Evolutionary conservation across 169 alveolate genomes (phyloP), one percentile per base, ranked within the genome.

Genomic region (Babesia divergens): DNA sequence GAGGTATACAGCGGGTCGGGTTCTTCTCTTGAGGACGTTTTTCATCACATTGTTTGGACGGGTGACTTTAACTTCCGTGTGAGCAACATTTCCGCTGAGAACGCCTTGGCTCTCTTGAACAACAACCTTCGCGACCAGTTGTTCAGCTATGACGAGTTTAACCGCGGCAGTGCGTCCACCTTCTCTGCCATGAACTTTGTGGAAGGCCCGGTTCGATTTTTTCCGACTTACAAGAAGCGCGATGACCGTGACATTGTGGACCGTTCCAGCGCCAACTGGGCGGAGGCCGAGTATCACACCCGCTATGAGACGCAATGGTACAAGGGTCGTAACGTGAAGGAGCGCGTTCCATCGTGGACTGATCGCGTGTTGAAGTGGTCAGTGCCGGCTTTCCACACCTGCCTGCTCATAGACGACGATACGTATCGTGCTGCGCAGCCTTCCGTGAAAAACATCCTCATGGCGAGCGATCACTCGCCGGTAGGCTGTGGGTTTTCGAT

Each of bases 41-140:
- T 91, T 75, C 95, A 91, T 66, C 95, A 91, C 82, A 79, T 91
- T 32, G 53, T 91, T n/a, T 91, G 95, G 95, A 85, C 91, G 24
- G 95, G 95, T 18, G 95, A 91, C 66, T 91, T 91, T 85, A 91
- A 91, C 64, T 89, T 89, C 81, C 58, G 94, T 20, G 77, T 70
- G 22, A 16, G 65, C n/a, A 43, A 70, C 62, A 59, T 70, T 5
- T 56, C 82, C 34, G 56, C 82, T 16, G 26, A 56, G 31, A 50
- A 60, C 43, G 82, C 82, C 13, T 40, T 70, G 6, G 44, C 1
- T 13, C 62, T 70, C 1, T 32, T 70, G 62, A 70, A 70, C 53
- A 14, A n/a, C n/a, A 59, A 55, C 0, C 38, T 37, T 16, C 81
- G 35, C 18, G 74, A 62, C n/a, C 51, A 42, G 40, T 42, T 76